Conservation (phyloP, 2,329 filamentous ascomycete genomes). For the Torrubiellomyces zombiae region DNA sequence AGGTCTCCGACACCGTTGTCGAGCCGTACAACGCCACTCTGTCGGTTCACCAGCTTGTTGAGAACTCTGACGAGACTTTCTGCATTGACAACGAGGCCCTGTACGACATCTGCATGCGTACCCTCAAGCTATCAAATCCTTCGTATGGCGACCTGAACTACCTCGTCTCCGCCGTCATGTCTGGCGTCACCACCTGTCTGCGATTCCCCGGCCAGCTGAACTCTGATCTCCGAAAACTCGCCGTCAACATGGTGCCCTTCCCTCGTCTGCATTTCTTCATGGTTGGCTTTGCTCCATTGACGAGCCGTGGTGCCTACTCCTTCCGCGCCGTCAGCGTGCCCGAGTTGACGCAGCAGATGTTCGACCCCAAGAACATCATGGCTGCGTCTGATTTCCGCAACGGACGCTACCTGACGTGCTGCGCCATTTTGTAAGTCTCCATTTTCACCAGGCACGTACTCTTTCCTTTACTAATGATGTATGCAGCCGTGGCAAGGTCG, state of each 20-base stretch:
- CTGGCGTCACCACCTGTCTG: slow-evolving; percentile 92
- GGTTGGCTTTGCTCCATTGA: slow-evolving; percentile 98
- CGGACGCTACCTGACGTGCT: slow-evolving; percentile 98
- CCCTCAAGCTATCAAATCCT: slow-evolving; percentile 94
- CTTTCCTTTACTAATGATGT: slow-evolving; percentile 4
- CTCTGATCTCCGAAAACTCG: slow-evolving; percentile 98
- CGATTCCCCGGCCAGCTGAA: slow-evolving; percentile 99
- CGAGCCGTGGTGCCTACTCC: slow-evolving; percentile 66
- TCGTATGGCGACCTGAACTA: slow-evolving; percentile 99
- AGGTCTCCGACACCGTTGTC: slow-evolving; percentile 98
- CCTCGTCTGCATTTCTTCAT: slow-evolving; percentile 99
- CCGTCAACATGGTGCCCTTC: slow-evolving; percentile 99
- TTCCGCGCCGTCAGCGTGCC: slow-evolving; percentile 97
- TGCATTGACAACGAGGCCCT: slow-evolving; percentile 99
- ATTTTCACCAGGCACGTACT: background rate
- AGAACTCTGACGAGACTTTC: slow-evolving; percentile 99
- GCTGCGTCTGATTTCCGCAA: slow-evolving; percentile 99
- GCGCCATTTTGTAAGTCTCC: slow-evolving; percentile 72
- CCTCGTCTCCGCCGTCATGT: slow-evolving; percentile 99
- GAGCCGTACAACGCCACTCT: slow-evolving; percentile 99
- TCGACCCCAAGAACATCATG: slow-evolving; percentile 99
- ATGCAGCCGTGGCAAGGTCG: slow-evolving; percentile 83
- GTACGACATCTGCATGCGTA: slow-evolving; percentile 99
- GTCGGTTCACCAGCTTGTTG: slow-evolving; percentile 95
- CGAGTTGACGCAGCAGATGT: slow-evolving; percentile 99